Percentiles rank a stretch among this genome's conserved stretches.
phyloP scores from a whole-genome alignment of 176 grass and related monocot species.

The Oropetium thomaeum region DNA sequence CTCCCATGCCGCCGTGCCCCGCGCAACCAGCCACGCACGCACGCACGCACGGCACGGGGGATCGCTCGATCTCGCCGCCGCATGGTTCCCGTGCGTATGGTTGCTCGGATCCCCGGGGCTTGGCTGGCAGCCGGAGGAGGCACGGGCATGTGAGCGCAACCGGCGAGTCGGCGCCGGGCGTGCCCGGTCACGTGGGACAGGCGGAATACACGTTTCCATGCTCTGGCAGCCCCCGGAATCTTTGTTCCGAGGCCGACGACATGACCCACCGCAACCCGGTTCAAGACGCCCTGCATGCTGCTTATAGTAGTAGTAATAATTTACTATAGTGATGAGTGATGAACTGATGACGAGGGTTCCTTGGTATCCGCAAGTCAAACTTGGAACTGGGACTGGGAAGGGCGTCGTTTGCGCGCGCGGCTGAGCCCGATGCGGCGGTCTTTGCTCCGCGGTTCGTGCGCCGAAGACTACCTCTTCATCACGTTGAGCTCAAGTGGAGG shows the following conservation, averaged over 20 bases:
- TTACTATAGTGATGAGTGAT: too few relatives aligned
- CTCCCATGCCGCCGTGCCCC: background rate
- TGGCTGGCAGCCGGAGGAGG: background rate
- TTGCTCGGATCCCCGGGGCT: conserved; percentile 28
- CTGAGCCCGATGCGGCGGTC: conserved; percentile 44
- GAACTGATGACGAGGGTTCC: too few relatives aligned
- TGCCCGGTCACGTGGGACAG: conserved; percentile 58
- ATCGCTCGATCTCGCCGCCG: background rate
- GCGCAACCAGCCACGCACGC: background rate
- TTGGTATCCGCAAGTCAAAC: conserved; percentile 42
- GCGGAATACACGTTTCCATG: conserved; percentile 44
- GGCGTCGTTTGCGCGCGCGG: conserved; percentile 2
- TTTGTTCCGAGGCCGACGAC: conserved; percentile 54
- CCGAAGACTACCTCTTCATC: background rate
- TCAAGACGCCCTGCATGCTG: too few relatives aligned
- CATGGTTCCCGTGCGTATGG: conserved; percentile 12
- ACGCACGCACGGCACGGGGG: too few relatives aligned
- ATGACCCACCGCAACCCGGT: conserved; percentile 2
- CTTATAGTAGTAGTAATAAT: too few relatives aligned
- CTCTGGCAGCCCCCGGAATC: conserved; percentile 55
- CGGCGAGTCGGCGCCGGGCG: conserved; percentile 49
- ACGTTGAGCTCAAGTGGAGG: background rate
- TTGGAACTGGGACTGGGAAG: background rate
- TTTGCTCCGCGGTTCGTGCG: conserved; percentile 37
- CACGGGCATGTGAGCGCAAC: conserved; percentile 49